Percentiles rank a stretch among this genome's conserved stretches.
These are phyloP conservation scores for Eugenia klotzschiana DNA, from an alignment of 441 rosid species.

Conservation along the genomic window DNA sequence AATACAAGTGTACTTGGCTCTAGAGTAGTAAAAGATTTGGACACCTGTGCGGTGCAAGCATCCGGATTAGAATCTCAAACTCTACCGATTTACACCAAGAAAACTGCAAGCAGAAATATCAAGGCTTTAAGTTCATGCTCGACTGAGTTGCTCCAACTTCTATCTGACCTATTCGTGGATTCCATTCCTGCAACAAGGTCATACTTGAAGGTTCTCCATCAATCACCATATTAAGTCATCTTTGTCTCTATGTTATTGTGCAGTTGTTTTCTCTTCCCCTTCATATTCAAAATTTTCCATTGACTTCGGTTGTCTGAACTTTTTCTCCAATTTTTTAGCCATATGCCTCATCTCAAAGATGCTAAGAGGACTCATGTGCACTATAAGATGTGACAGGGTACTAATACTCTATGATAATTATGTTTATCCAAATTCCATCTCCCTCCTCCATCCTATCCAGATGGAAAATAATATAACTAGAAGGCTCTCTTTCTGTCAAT, in stretches of 20 bases:
- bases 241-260: not conserved
- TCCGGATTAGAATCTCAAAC: conserved; percentile 18
- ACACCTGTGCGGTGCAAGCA: conserved; percentile 13
- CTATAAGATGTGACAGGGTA: not conserved
- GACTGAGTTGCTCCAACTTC: conserved; percentile 54
- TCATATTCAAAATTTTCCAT: not conserved
- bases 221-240: not conserved
- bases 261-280: not conserved
- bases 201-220: conserved; percentile 46
- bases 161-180: conserved; percentile 38
- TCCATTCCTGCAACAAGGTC: conserved; percentile 35
- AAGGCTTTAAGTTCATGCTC: conserved; percentile 58
- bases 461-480: not conserved
- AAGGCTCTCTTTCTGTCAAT: not conserved
- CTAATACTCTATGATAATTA: not conserved
- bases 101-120: conserved; percentile 57
- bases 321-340: not conserved
- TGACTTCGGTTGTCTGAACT: not conserved
- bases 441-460: not conserved
- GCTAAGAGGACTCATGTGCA: not conserved
- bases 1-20: conserved; percentile 33
- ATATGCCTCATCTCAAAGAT: not conserved
- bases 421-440: not conserved
- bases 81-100: conserved; percentile 36
- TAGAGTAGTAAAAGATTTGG: conserved; percentile 14